Base-by-base conservation (phyloP, 768 basidiomycete species). In the Russula emetica region DNA sequence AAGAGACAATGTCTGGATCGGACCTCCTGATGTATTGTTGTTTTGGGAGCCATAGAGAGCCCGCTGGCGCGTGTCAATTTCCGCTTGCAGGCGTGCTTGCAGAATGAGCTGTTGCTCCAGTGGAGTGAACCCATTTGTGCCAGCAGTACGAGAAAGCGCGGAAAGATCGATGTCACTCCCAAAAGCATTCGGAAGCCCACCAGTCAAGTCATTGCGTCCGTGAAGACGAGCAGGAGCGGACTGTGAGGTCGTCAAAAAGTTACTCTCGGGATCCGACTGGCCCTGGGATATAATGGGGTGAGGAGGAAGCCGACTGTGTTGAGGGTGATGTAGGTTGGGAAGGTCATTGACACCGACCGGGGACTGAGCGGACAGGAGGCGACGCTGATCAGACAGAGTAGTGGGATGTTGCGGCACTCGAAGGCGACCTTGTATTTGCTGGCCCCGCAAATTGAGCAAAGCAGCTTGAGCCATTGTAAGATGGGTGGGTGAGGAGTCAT, bases 391-490 rank as follows among this genome's bases (percentile, higher is more conserved):
- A 67, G 61, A 68, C 71, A 60, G 16, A 61, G 63, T 62, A 42
- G 52, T 26, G 30, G 50, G n/a, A 40, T 55, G 49, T 42, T 58
- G 68, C 51, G 54, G 67, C 22, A 56, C 49, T n/a, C 55, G 69
- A 49, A 51, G 59, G 20, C 44, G 69, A 24, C 66, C 64, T 69
- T 75, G 78, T 61, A 70, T 71, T 24, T 88, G 85, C 58, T 86
- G 83, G 7, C 89, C 89, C 59, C 82, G 86, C 49, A 90, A 79
- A 70, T 89, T 92, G 59, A 92, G 81, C 26, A 92, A 73, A 1
- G 89, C 82, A 6, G 89, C 89, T 69, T 90, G 88, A 0, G 89
- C 89, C 67, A 92, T 90, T 7, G 88, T 88, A 32, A 92, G 74
- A 20, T 85, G 79, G 13, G 80, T 80, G 4, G 86, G 84, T 10